Evolutionary conservation across 441 rosid species (phyloP).

Genomic region (Geranium incanum): DNA sequence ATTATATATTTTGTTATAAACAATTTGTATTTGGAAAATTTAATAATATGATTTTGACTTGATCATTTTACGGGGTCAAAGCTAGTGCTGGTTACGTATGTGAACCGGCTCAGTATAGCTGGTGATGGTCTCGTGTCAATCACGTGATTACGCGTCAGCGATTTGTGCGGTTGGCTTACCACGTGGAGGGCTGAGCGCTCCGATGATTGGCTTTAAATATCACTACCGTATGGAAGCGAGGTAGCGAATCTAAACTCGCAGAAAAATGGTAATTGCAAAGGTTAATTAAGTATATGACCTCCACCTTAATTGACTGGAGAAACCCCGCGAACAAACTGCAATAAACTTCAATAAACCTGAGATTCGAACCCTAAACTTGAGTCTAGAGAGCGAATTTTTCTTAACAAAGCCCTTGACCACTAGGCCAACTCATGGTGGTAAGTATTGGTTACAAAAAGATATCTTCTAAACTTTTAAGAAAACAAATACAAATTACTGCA

Average conservation of each 20-base stretch:
- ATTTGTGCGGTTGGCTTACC: neutral
- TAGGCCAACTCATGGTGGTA: no score
- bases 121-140: neutral
- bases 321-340: no score
- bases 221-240: neutral
- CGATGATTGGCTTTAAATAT: neutral
- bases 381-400: no score
- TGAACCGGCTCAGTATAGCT: neutral
- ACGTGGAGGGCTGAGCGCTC: neutral
- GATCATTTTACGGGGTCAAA: neutral
- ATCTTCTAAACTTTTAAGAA: no score
- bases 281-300: no score
- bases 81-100: neutral
- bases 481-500: no score
- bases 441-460: no score
- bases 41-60: neutral
- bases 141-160: slow-evolving; percentile 1
- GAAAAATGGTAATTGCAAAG: no score
- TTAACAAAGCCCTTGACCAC: no score
- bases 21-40: neutral
- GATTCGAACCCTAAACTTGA: no score
- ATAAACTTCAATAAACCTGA: no score
- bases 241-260: neutral
- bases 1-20: neutral
- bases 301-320: no score